These are phyloP conservation scores for Auxenochlorella pyrenoidosa DNA, from an alignment of 139 green algal genomes.

Conservation along the genomic window DNA sequence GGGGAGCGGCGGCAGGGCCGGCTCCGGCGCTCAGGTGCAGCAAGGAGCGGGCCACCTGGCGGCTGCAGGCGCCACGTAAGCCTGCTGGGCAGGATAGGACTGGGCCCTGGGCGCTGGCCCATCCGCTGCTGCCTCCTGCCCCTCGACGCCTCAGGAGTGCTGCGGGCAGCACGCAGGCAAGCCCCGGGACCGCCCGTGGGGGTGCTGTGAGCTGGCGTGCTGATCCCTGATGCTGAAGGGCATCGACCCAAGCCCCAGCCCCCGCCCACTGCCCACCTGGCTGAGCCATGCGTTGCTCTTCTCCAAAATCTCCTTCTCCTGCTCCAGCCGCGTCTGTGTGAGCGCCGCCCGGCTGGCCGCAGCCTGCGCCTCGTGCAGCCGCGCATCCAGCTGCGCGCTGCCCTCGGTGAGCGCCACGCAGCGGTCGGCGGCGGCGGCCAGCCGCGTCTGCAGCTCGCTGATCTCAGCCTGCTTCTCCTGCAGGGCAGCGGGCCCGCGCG, in stretches of 20 bases:
- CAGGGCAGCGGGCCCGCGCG: too few relatives aligned
- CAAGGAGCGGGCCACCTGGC: too few relatives aligned
- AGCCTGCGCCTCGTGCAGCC: conserved; percentile 47
- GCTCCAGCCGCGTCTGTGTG: conserved; percentile 42
- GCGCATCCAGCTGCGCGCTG: conserved; percentile 44
- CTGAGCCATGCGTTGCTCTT: conserved; percentile 56
- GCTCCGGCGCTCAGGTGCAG: not conserved
- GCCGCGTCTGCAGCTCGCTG: conserved; percentile 44
- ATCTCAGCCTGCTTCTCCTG: conserved; percentile 48
- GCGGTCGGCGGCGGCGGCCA: conserved; percentile 45
- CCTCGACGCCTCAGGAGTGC: too few relatives aligned
- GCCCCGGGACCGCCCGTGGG: too few relatives aligned
- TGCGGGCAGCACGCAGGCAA: too few relatives aligned
- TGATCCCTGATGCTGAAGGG: too few relatives aligned
- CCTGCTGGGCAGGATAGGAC: too few relatives aligned
- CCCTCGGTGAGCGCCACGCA: conserved; percentile 43
- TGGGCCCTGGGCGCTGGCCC: too few relatives aligned
- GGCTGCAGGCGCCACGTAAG: too few relatives aligned
- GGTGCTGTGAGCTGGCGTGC: too few relatives aligned
- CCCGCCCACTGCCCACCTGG: not conserved
- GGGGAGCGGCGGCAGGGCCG: not conserved
- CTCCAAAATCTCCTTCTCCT: conserved; percentile 65
- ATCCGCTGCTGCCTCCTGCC: too few relatives aligned
- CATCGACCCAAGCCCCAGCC: too few relatives aligned
- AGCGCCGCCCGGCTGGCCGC: conserved; percentile 34